Percentiles rank a stretch among this genome's conserved stretches.
These are phyloP conservation scores for Salix arbutifolia DNA, from an alignment of 345 rosid genomes.

Conservation along the genomic window DNA sequence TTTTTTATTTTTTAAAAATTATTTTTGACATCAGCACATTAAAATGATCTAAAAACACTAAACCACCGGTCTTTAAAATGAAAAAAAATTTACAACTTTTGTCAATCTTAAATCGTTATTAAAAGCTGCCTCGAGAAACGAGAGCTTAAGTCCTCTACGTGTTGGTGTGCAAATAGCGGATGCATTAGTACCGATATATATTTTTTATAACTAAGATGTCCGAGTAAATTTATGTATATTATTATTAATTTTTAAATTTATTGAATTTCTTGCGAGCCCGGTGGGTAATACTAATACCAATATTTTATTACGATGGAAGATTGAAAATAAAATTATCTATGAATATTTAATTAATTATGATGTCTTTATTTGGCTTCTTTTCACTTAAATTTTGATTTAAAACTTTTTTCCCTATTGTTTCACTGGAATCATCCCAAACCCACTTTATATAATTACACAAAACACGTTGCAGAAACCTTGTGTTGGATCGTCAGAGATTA, in stretches of 20 bases:
- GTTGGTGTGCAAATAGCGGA: conserved; percentile 14
- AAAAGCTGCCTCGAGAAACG: conserved; percentile 23
- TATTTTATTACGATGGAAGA: conserved; percentile 24
- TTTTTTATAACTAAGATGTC: too few species aligned
- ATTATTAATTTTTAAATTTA: too few species aligned
- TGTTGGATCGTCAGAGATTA: conserved; percentile 5
- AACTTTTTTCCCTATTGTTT: conserved; percentile 12
- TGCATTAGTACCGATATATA: conserved; percentile 12
- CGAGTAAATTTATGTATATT: too few species aligned
- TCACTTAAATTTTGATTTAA: conserved; percentile 10
- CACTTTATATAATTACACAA: conserved; percentile 14
- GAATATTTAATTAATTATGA: neutral
- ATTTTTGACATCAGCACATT: too few species aligned
- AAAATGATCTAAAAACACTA: too few species aligned
- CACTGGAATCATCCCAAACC: conserved; percentile 28
- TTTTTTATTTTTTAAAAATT: too few species aligned
- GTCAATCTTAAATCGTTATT: conserved; percentile 39
- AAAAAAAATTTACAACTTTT: too few species aligned
- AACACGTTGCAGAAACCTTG: conserved; percentile 15
- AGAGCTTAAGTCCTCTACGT: conserved; percentile 23
- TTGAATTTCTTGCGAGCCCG: too few species aligned
- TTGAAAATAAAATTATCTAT: too few species aligned
- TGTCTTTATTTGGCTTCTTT: conserved; percentile 13
- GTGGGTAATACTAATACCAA: conserved; percentile 14
- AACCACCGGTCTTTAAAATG: too few species aligned